Conservation (phyloP, 306 rosid species). For the Rosa chinensis region DNA sequence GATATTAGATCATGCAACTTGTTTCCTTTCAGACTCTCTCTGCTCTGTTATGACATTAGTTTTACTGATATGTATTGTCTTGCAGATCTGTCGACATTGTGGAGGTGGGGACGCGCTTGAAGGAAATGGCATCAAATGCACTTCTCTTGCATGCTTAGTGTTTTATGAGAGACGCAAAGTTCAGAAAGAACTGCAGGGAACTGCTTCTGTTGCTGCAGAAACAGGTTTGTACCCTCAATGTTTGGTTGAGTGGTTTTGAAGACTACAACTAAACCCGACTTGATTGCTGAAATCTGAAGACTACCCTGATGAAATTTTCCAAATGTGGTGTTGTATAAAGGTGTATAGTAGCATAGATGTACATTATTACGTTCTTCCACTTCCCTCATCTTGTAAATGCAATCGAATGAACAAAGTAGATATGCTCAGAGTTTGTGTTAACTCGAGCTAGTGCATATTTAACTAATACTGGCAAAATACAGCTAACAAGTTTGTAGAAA, state of each 20-base stretch:
- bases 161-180: constrained; percentile 78
- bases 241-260: constrained; percentile 75
- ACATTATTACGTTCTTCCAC: neutral
- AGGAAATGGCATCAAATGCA: constrained; percentile 74
- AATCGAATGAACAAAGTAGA: neutral
- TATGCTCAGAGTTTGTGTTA: neutral
- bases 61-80: neutral
- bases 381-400: neutral
- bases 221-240: constrained; percentile 72
- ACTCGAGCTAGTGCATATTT: neutral
- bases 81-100: constrained; percentile 86
- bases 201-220: constrained; percentile 63
- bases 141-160: constrained; percentile 78
- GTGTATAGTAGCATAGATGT: neutral
- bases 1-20: neutral
- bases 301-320: neutral
- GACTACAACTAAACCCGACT: neutral
- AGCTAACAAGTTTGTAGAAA: neutral
- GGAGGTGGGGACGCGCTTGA: constrained; percentile 76
- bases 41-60: neutral
- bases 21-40: neutral
- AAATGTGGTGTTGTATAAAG: neutral
- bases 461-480: neutral
- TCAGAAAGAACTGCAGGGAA: constrained; percentile 78
- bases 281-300: neutral